Percentiles rank a stretch among this genome's conserved stretches.
Evolutionary conservation across 2,329 filamentous ascomycete species (phyloP).

Genomic region (Curvularia lunata): DNA sequence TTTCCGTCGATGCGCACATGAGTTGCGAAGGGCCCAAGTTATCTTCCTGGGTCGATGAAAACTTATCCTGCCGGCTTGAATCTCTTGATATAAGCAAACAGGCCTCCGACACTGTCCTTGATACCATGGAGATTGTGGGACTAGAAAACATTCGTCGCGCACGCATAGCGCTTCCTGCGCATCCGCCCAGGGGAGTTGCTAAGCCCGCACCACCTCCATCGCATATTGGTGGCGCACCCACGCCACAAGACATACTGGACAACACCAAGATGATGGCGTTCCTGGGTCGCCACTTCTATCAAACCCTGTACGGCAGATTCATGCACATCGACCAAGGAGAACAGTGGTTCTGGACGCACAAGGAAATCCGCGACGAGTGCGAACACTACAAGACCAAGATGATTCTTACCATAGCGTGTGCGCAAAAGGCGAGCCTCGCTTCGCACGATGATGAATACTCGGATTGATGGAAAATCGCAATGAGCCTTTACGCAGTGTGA

Average conservation of each 20-base stretch:
- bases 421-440: slow-evolving; percentile 23
- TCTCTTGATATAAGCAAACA: slow-evolving; percentile 31
- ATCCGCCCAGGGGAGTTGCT: slow-evolving; percentile 19
- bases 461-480: slow-evolving; percentile 9
- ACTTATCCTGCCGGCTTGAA: slow-evolving; percentile 30
- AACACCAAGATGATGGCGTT: slow-evolving; percentile 36
- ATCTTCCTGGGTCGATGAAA: slow-evolving; percentile 33
- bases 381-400: slow-evolving; percentile 36
- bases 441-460: slow-evolving; percentile 25
- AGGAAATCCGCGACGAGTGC: slow-evolving; percentile 32
- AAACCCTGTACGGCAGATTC: slow-evolving; percentile 32
- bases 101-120: slow-evolving; percentile 35
- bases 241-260: slow-evolving; percentile 29
- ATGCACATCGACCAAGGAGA: slow-evolving; percentile 27
- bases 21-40: slow-evolving; percentile 31
- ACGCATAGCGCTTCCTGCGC: slow-evolving; percentile 32
- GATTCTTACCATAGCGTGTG: slow-evolving; percentile 36
- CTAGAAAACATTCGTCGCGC: slow-evolving; percentile 37
- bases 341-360: slow-evolving; percentile 37
- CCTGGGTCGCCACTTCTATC: slow-evolving; percentile 36
- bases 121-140: slow-evolving; percentile 39
- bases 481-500: background rate
- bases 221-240: slow-evolving; percentile 16
- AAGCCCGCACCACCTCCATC: slow-evolving; percentile 14
- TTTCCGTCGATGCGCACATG: slow-evolving; percentile 35